Evolutionary conservation across 208 protist species (phyloP), one percentile per base, ranked within the genome.

Genomic region (Leishmania amazonensis): DNA sequence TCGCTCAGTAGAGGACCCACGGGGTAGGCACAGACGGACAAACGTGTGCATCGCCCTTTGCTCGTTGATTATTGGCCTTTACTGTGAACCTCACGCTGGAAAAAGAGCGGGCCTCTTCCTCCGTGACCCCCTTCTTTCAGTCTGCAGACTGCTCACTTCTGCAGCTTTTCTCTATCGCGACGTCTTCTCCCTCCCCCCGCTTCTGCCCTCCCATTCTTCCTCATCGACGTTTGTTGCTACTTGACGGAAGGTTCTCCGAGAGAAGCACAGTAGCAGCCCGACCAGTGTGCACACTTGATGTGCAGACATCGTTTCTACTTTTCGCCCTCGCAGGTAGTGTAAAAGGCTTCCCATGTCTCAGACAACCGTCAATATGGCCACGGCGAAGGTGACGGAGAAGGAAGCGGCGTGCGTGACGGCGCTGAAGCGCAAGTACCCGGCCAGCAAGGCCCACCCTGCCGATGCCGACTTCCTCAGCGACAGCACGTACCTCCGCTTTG

Each of bases 401-500:
- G 91, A 95, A 82, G 45, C 67, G 38, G 68, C 80, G 45, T 96
- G 90, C 64, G 79, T 93, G 17, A 78, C 78, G 5, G 75, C 74
- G 28, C 87, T 96, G 13, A 84, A 83, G 51, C 64, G 80, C 47
- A 51, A 76, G 65, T 90, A 89, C 65, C 84, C 92, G 8, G 62
- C 78, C 70, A 76, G 62, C 64, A 17, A 75, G 53, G 9, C 89
- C 1, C 85, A 83, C 75, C n/a, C 81, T 6, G 80, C 76, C 6
- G 90, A 90, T 60, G 85, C 91, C 58, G 64, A 80, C 64, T 96
- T 94, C 73, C 78, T 96, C 40, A 67, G 49, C 53, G 86, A 76
- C 21, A 87, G 81, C 57, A 94, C 93, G 7, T 94, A 94, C 73
- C 81, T 94, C 0, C 89, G 91, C 84, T 96, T 94, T 74, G 84